These are phyloP conservation scores for Elaeis oleifera DNA, from an alignment of 202 grass and related monocot species.

Conservation along the genomic window DNA sequence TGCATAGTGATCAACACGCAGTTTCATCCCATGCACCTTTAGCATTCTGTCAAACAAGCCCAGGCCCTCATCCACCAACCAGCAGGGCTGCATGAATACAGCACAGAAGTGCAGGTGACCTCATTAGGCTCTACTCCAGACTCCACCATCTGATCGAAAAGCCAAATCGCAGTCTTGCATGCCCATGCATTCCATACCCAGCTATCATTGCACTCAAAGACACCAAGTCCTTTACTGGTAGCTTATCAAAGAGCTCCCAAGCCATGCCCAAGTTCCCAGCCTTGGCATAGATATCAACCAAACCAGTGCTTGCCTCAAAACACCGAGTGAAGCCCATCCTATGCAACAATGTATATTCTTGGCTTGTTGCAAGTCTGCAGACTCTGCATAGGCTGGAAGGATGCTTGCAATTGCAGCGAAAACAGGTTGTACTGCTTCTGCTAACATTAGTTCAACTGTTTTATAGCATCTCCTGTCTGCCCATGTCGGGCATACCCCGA, in stretches of 20 bases:
- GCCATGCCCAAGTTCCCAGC: slow-evolving; percentile 5
- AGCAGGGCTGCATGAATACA: slow-evolving; percentile 26
- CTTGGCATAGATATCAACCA: slow-evolving; percentile 49
- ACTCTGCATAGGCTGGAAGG: slow-evolving; percentile 49
- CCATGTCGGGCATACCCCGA: slow-evolving; percentile 31
- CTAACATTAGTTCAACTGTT: slow-evolving; percentile 44
- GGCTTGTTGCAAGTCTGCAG: slow-evolving; percentile 28
- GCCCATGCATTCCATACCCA: slow-evolving; percentile 22
- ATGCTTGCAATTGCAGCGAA: slow-evolving; percentile 43
- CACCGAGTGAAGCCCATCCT: slow-evolving; percentile 35
- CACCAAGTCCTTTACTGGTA: slow-evolving; percentile 16
- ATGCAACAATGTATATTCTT: slow-evolving; percentile 47
- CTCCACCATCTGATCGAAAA: slow-evolving; percentile 16
- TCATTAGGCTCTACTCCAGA: slow-evolving; percentile 14
- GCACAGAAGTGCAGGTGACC: slow-evolving; percentile 20
- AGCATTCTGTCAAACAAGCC: slow-evolving; percentile 11
- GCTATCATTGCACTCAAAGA: slow-evolving; percentile 22
- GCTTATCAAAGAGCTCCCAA: slow-evolving; percentile 16
- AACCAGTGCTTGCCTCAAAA: slow-evolving; percentile 29
- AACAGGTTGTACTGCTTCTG: slow-evolving; percentile 35
- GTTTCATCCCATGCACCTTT: slow-evolving; percentile 11
- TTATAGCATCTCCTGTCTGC: slow-evolving; percentile 28
- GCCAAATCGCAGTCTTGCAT: slow-evolving; percentile 16
- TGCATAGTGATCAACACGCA: slow-evolving; percentile 9
- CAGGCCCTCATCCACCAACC: slow-evolving; percentile 22